A percentile compares a stretch with the other conserved stretches of the same genome.
Conservation (phyloP, 306 rosid genomes). For the Crotalaria pallida region DNA sequence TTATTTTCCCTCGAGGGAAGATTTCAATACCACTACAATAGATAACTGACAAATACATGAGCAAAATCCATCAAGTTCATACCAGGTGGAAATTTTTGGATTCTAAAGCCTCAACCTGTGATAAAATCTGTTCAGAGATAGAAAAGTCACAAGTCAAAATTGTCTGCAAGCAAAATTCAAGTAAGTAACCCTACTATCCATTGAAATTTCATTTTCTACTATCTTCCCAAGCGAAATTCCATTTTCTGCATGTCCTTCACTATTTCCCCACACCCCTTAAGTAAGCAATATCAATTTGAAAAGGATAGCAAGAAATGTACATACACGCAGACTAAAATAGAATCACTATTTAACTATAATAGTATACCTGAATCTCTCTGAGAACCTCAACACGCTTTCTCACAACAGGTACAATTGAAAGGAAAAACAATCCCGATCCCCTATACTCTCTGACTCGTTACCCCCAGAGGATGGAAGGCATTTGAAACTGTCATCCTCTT, state of each 20-base stretch:
- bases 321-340: neutral
- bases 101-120: slow-evolving; percentile 47
- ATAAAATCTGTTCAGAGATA: slow-evolving; percentile 37
- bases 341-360: neutral
- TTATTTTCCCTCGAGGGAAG: neutral
- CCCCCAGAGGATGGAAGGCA: too few species aligned
- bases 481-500: too few species aligned
- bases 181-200: neutral
- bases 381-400: too few species aligned
- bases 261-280: neutral
- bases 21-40: neutral
- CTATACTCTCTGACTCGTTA: too few species aligned
- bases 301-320: neutral
- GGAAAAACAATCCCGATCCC: too few species aligned
- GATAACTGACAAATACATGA: slow-evolving; percentile 4
- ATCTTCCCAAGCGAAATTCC: slow-evolving; percentile 2
- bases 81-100: slow-evolving; percentile 57
- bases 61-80: slow-evolving; percentile 20
- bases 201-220: too few species aligned
- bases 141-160: slow-evolving; percentile 11
- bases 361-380: too few species aligned
- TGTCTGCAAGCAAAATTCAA: neutral
- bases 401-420: too few species aligned
- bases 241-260: neutral
- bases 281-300: neutral